Conservation (phyloP, 2,329 filamentous ascomycete species). For the Colletotrichum sp. region DNA sequence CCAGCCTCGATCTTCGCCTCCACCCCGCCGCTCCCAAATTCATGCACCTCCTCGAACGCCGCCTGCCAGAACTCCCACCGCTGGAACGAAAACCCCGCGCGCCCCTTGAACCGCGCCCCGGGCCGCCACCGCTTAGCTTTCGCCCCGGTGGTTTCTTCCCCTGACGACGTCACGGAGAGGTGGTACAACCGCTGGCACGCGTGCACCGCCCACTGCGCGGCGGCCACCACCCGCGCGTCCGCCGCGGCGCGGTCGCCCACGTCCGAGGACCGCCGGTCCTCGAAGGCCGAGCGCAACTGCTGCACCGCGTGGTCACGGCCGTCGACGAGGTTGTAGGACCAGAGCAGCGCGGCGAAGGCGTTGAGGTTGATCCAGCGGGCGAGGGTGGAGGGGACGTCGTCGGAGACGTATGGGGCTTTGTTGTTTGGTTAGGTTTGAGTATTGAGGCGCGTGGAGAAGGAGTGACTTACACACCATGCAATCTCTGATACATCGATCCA, state of each 20-base stretch:
- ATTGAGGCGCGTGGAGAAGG: too few relatives aligned
- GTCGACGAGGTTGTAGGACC: constrained; percentile 19
- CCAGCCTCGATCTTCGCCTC: constrained; percentile 48
- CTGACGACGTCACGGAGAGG: not conserved
- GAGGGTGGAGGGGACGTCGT: not conserved
- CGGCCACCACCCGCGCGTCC: constrained; percentile 10
- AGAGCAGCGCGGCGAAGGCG: constrained; percentile 20
- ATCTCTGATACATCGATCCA: not conserved
- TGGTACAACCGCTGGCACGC: constrained; percentile 18
- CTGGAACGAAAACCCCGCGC: constrained; percentile 7
- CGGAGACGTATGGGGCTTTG: not conserved
- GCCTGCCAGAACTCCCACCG: constrained; percentile 22
- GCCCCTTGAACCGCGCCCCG: not conserved
- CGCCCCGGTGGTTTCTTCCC: not conserved
- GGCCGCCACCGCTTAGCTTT: not conserved
- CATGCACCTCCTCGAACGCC: constrained; percentile 11
- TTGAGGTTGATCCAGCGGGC: constrained; percentile 14
- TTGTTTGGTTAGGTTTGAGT: too few relatives aligned
- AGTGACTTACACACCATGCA: constrained; percentile 12
- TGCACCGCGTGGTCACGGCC: constrained; percentile 16
- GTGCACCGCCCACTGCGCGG: constrained; percentile 16
- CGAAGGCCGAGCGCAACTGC: constrained; percentile 19
- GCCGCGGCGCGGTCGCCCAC: not conserved
- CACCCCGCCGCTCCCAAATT: constrained; percentile 14
- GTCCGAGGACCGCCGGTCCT: constrained; percentile 13